phyloP scores from a whole-genome alignment of 441 rosid species.

The Croton setiger region DNA sequence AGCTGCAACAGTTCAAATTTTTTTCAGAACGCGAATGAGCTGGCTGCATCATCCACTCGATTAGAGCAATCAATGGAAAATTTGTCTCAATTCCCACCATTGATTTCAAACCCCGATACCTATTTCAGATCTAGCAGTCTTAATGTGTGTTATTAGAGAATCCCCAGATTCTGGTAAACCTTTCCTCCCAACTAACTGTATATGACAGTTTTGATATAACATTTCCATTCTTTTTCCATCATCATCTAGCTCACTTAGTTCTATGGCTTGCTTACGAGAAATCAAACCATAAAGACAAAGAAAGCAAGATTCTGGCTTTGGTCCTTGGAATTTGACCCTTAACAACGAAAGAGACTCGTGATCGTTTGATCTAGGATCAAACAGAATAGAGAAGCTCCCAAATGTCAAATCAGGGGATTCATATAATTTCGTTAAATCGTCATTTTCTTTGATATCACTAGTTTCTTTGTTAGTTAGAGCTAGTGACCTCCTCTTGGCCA shows the following conservation, averaged over 20 bases:
- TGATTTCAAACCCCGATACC: slow-evolving; percentile 14
- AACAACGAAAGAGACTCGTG: slow-evolving; percentile 44
- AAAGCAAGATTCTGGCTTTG: slow-evolving; percentile 24
- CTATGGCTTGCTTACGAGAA: slow-evolving; percentile 48
- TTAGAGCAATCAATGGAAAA: slow-evolving; percentile 17
- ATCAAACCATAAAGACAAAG: slow-evolving; percentile 49
- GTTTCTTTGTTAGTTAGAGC: slow-evolving; percentile 25
- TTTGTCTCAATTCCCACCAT: neutral
- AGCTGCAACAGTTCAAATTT: slow-evolving; percentile 4
- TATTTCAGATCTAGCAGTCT: slow-evolving; percentile 38
- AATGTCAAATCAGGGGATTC: slow-evolving; percentile 48
- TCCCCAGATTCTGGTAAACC: slow-evolving; percentile 45
- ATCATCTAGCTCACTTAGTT: slow-evolving; percentile 45
- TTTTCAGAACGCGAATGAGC: slow-evolving; percentile 7
- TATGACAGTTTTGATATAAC: slow-evolving; percentile 35
- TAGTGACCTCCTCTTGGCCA: slow-evolving; percentile 55
- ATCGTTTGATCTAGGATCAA: slow-evolving; percentile 48
- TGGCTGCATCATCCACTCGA: neutral
- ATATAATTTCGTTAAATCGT: slow-evolving; percentile 35
- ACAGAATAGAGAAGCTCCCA: slow-evolving; percentile 49
- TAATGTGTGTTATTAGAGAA: slow-evolving; percentile 45
- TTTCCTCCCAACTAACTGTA: slow-evolving; percentile 42
- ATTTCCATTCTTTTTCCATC: slow-evolving; percentile 46
- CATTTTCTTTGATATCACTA: slow-evolving; percentile 24
- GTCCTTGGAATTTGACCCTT: slow-evolving; percentile 37